phyloP scores from a whole-genome alignment of 192 early-diverging fungal species.

The Spinellus fusiger region DNA sequence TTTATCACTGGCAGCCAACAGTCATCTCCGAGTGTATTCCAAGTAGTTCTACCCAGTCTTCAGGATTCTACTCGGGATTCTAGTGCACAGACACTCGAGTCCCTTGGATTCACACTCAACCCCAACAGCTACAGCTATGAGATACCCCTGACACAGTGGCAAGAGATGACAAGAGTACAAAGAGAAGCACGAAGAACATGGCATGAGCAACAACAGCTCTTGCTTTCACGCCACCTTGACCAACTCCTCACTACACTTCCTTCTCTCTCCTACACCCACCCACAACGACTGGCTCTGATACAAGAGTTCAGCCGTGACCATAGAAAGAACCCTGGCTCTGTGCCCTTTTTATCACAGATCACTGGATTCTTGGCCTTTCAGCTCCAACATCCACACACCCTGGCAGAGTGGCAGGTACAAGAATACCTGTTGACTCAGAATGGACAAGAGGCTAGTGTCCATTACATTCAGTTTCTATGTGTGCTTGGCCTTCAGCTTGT shows the following conservation, averaged over 20 bases:
- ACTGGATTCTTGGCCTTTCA: slow-evolving; percentile 8
- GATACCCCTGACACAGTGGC: background rate
- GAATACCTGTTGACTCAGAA: slow-evolving; percentile 18
- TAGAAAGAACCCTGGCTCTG: background rate
- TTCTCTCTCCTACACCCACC: background rate
- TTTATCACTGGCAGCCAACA: background rate
- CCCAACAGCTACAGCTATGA: background rate
- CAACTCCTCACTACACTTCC: background rate
- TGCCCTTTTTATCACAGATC: slow-evolving; percentile 5
- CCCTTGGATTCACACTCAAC: background rate
- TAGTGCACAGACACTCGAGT: background rate
- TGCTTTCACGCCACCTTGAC: background rate
- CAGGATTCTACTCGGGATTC: too few relatives aligned
- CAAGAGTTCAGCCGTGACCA: background rate
- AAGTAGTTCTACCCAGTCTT: background rate
- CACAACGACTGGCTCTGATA: background rate
- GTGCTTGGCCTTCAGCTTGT: slow-evolving; percentile 12
- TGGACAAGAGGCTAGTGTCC: slow-evolving; percentile 1
- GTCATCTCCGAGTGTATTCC: background rate
- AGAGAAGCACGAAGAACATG: slow-evolving; percentile 1
- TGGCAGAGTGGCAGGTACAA: slow-evolving; percentile 9
- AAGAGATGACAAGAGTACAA: background rate
- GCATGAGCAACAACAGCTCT: slow-evolving; percentile 6
- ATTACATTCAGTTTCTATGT: background rate
- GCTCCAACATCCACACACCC: background rate